phyloP scores from a whole-genome alignment of 148 eudicot genomes.

The Pouteria glomerata region DNA sequence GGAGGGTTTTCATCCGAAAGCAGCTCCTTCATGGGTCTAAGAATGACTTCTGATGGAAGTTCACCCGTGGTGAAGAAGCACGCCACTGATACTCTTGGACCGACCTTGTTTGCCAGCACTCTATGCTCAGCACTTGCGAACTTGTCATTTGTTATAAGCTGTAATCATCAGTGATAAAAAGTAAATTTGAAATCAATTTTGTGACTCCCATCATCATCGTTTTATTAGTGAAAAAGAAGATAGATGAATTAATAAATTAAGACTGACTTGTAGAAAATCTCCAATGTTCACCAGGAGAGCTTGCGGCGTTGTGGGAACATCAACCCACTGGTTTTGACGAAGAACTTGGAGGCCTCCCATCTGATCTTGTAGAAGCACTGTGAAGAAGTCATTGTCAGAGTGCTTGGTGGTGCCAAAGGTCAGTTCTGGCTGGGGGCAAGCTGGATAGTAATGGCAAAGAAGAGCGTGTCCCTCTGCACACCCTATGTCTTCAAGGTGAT shows the following conservation, averaged over 20 bases:
- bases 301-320: neutral
- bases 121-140: neutral
- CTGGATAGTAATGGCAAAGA: conserved; percentile 31
- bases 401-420: conserved; percentile 24
- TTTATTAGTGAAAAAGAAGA: neutral
- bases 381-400: conserved; percentile 26
- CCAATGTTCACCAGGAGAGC: conserved; percentile 6
- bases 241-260: neutral
- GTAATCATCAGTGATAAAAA: neutral
- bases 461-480: conserved; percentile 17
- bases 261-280: conserved; percentile 2
- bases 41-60: no score
- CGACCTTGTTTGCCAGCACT: neutral
- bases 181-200: neutral
- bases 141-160: conserved; percentile 3
- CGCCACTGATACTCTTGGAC: conserved; percentile 1
- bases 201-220: no score
- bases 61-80: neutral
- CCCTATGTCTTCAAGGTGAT: conserved; percentile 30
- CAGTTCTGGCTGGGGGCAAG: conserved; percentile 33
- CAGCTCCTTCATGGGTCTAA: neutral
- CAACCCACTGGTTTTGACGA: conserved; percentile 5
- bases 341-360: conserved; percentile 6
- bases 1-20: neutral
- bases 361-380: conserved; percentile 19